Evolutionary conservation across 352 stramenopile species (phyloP), one percentile per base, ranked within the genome.

Genomic region (Aphanomyces cochlioides): DNA sequence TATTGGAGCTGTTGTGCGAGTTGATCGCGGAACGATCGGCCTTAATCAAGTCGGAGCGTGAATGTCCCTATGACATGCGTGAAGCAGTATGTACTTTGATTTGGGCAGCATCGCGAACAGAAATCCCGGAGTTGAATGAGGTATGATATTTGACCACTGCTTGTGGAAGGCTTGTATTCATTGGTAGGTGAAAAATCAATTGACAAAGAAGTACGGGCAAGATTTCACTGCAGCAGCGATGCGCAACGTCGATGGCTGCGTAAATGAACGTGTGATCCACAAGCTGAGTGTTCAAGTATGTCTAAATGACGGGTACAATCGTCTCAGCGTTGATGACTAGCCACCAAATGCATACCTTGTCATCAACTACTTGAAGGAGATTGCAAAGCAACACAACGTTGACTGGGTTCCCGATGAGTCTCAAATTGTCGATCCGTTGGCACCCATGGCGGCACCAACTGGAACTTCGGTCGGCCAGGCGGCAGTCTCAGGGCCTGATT

Each of bases 331-430:
- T 13, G 21, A 69, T 19, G 56, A 36, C 12, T 69, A 92, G 77
- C 96, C 95, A n/a, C 96, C 96, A 1, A 96, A 89, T 54, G 93
- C 93, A 6, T 98, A 96, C 64, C 72, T 98, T 7, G 95, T 98
- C 19, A 88, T 98, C 37, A 97, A 95, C 28, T 98, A 98, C 82
- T 90, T 99, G 80, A 97, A 98, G 56, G 90, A 96, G 72, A 98
- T 98, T 75, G 92, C 92, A 6, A 96, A 98, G 67, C 88, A 98
- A 73, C 97, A 96, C 74, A 89, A 97, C 12, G 90, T 99, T n/a
- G 77, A 96, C 54, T 99, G 95, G 92, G 91, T 95, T 38, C 91
- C 91, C 4, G 80, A 90, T 15, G 84, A 96, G 72, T 67, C 75
- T 0, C 76, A 80, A 61, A 87, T 96, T 69, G 72, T 79, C 5